Base-by-base conservation (phyloP, 768 basidiomycete genomes). In the Coprinopsis cinerea region DNA sequence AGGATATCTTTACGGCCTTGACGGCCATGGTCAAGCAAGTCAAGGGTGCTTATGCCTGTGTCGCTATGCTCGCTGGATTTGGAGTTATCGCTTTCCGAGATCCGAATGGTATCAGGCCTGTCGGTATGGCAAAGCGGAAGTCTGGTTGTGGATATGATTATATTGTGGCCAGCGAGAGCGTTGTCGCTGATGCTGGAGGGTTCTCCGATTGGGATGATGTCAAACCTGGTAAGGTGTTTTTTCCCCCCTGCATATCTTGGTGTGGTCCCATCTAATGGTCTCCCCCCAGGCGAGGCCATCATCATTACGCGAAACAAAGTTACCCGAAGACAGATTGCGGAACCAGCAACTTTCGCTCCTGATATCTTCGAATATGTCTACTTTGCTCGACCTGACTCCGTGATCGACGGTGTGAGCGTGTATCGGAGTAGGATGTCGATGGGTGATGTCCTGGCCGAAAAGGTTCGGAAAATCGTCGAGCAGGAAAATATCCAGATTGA, bases 331-430 rank as follows among this genome's bases (percentile, higher is more conserved):
- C 80, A 87, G 59, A 83, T 92, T 44, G 78, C 76, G 9, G 70
- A 81, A 15, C 72, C 82, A 5, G 78, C 81, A 5, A 80, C 78
- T 1, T 96, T 97, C 63, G 89, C 95, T 1, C 96, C 96, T 18
- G 96, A 98, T 68, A 96, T 99, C 60, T 99, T 98, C 63, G 96
- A 99, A 76, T 96, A 82, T 59, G 96, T 99, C 55, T 99, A 99
- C 71, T 92, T 99, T 64, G 93, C 96, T 5, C 84, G 96, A 48
- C 96, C 95, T 0, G 96, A 99, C 70, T 96, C 92, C 4, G 96
- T 97, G 44, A 76, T 99, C 44, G 94, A 99, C 61, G 94, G 95
- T 36, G 84, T 99, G 66, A 93, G 90, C 61, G 96, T 98, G 39
- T 98, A 98, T 67, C 82, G 96, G 41, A 89, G 91, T 62, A 85